phyloP scores from a whole-genome alignment of 805 yeast genomes.

The Pichia heedii region DNA sequence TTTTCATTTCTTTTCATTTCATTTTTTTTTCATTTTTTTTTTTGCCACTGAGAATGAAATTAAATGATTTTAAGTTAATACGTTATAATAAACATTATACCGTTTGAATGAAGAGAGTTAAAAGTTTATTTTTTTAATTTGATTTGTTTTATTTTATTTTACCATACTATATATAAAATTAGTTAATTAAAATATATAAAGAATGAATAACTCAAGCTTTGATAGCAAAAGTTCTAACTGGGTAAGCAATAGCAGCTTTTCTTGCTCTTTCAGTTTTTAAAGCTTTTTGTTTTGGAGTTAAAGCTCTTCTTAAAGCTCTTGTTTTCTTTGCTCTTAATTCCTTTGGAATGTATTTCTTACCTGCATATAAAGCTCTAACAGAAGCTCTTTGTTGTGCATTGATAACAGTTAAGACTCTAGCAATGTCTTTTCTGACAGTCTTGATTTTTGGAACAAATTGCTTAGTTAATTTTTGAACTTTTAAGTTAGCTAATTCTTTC shows the following conservation, averaged over 20 bases:
- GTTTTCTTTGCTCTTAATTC: conserved; percentile 99
- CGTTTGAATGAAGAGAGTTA: too few relatives aligned
- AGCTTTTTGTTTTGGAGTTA: conserved; percentile 79
- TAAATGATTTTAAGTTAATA: too few relatives aligned
- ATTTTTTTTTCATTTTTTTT: neutral
- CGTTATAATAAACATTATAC: too few relatives aligned
- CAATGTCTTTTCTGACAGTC: conserved; percentile 97
- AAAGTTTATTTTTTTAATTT: neutral
- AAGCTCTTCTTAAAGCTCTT: conserved; percentile 98
- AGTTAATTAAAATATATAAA: neutral
- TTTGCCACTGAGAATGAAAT: conserved; percentile 1
- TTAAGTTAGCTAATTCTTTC: conserved; percentile 92
- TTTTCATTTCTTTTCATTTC: too few relatives aligned
- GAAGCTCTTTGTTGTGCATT: conserved; percentile 93
- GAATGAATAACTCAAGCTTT: conserved; percentile 67
- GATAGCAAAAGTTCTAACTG: conserved; percentile 97
- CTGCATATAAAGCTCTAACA: conserved; percentile 90
- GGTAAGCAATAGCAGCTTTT: conserved; percentile 93
- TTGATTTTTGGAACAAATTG: conserved; percentile 93
- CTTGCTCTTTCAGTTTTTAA: conserved; percentile 79
- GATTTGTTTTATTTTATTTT: too few relatives aligned
- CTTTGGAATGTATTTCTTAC: conserved; percentile 94
- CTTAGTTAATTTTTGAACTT: conserved; percentile 89
- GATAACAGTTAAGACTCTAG: conserved; percentile 95
- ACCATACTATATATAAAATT: conserved; percentile 5